Evolutionary conservation across 805 yeast species (phyloP).

Genomic region (Teunomyces aglyptinius): DNA sequence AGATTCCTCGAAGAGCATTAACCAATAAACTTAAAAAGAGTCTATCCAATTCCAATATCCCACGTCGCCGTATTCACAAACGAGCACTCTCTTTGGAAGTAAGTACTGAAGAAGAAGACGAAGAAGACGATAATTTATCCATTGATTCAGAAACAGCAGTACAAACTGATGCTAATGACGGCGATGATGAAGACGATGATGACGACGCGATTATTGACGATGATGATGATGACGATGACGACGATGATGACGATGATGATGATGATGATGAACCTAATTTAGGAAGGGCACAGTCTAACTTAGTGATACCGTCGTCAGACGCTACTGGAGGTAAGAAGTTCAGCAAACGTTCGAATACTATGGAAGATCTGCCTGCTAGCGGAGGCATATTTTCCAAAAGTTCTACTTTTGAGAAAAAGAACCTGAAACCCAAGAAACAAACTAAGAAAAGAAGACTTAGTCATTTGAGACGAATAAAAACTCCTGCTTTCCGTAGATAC

Average conservation of each 20-base stretch:
- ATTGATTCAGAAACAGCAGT: conserved; percentile 10
- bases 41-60: conserved; percentile 11
- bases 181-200: conserved; percentile 10
- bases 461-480: conserved; percentile 8
- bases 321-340: conserved; percentile 32
- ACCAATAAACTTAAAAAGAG: conserved; percentile 19
- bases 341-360: conserved; percentile 47
- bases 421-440: conserved; percentile 4
- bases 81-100: conserved; percentile 1
- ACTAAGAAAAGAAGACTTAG: conserved; percentile 4
- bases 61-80: neutral
- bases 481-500: conserved; percentile 9
- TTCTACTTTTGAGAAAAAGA: conserved; percentile 49
- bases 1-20: conserved; percentile 3
- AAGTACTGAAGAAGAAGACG: conserved; percentile 5
- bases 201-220: conserved; percentile 19
- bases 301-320: conserved; percentile 34
- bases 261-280: conserved; percentile 8
- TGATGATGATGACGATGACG: conserved; percentile 16
- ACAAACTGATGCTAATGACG: conserved; percentile 9
- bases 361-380: conserved; percentile 34
- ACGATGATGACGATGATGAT: conserved; percentile 10
- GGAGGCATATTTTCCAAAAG: conserved; percentile 25
- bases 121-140: conserved; percentile 9
- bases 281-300: conserved; percentile 30